A percentile compares a stretch with the other conserved stretches of the same genome.
Conservation (phyloP, 2,329 filamentous ascomycete genomes). For the Dactylonectria estremocensis region DNA sequence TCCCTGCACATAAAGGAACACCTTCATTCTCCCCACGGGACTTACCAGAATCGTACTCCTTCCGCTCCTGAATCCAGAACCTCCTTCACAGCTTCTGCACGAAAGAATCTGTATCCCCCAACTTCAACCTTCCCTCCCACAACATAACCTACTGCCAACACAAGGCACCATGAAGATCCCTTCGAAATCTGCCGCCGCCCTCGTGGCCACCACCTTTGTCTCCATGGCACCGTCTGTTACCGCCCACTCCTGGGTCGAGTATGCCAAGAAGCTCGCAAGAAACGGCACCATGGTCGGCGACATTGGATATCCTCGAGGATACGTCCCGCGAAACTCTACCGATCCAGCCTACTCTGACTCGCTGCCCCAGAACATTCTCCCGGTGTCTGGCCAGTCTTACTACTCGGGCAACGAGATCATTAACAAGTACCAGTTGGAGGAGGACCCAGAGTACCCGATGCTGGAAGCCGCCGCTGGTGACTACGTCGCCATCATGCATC, state of each 20-base stretch:
- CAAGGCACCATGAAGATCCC: slow-evolving; percentile 43
- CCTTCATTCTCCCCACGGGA: slow-evolving; percentile 36
- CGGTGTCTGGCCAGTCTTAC: slow-evolving; percentile 71
- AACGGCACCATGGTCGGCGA: slow-evolving; percentile 82
- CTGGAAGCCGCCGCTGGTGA: slow-evolving; percentile 74
- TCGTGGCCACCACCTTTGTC: slow-evolving; percentile 48
- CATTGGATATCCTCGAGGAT: slow-evolving; percentile 83
- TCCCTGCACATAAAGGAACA: slow-evolving; percentile 37
- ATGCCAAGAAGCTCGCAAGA: slow-evolving; percentile 77
- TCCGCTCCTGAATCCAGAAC: slow-evolving; percentile 20
- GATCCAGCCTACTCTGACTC: slow-evolving; percentile 70
- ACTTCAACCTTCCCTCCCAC: slow-evolving; percentile 15
- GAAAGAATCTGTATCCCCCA: slow-evolving; percentile 15
- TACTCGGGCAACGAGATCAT: slow-evolving; percentile 74
- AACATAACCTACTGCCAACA: slow-evolving; percentile 22
- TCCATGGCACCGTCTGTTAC: slow-evolving; percentile 50
- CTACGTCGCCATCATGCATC: slow-evolving; percentile 76
- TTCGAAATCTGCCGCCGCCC: slow-evolving; percentile 36
- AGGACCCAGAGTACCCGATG: slow-evolving; percentile 70
- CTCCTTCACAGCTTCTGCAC: slow-evolving; percentile 24
- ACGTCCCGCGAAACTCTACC: slow-evolving; percentile 67
- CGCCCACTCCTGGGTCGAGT: slow-evolving; percentile 89
- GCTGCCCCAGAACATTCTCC: slow-evolving; percentile 75
- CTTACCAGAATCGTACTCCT: slow-evolving; percentile 33
- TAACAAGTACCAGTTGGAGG: slow-evolving; percentile 54